A percentile compares a stretch with the other conserved stretches of the same genome.
These are phyloP conservation scores for Diplodia intermedia DNA, from an alignment of 2,329 filamentous ascomycete species.

Conservation along the genomic window DNA sequence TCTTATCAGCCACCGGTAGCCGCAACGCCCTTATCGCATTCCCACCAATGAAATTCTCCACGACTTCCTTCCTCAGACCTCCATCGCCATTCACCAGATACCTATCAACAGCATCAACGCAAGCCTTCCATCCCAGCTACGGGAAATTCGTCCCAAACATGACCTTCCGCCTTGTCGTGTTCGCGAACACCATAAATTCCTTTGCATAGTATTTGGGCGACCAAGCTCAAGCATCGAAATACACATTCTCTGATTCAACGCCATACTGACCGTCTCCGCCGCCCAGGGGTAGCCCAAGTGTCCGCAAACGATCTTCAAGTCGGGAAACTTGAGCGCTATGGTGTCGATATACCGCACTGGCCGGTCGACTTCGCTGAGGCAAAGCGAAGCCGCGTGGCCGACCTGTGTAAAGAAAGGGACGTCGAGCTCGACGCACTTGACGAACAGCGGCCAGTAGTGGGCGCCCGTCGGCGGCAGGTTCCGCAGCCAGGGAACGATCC, in stretches of 20 bases:
- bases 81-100: neutral
- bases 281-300: slow-evolving; percentile 37
- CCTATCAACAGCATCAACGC: neutral
- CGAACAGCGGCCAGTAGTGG: no score
- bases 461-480: no score
- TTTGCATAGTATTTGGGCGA: slow-evolving; percentile 37
- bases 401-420: slow-evolving; percentile 33
- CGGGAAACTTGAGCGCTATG: neutral
- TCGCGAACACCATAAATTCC: slow-evolving; percentile 31
- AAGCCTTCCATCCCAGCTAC: neutral
- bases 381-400: slow-evolving; percentile 39
- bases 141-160: neutral
- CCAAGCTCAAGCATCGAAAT: slow-evolving; percentile 39
- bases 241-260: slow-evolving; percentile 42
- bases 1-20: neutral
- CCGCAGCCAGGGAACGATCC: no score
- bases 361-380: slow-evolving; percentile 40
- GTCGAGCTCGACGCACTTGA: no score
- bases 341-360: slow-evolving; percentile 41
- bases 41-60: neutral
- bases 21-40: neutral
- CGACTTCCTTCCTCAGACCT: neutral
- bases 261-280: slow-evolving; percentile 37
- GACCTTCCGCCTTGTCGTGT: neutral
- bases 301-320: neutral